These are phyloP conservation scores for Gremmenia infestans DNA, from an alignment of 2,329 filamentous ascomycete genomes.

Conservation along the genomic window DNA sequence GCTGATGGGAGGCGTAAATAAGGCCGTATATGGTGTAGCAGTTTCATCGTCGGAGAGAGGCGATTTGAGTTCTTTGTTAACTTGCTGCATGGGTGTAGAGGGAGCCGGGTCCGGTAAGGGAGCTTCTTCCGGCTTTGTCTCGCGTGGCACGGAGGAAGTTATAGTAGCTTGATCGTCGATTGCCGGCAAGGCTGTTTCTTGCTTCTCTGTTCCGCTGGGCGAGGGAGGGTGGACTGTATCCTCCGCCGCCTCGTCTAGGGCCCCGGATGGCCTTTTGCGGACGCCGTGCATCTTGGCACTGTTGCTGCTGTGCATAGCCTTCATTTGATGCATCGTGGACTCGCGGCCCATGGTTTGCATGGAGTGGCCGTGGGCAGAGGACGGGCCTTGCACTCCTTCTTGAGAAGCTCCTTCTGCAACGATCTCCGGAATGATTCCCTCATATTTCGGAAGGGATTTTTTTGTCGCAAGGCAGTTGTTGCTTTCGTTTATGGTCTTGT, in stretches of 20 bases:
- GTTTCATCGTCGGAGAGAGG: slow-evolving; percentile 5
- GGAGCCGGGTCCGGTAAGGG: no score
- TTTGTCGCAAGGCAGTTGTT: slow-evolving; percentile 2
- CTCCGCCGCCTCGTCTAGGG: neutral
- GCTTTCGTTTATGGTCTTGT: neutral
- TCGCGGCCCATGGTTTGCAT: no score
- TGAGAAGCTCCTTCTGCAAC: slow-evolving; percentile 2
- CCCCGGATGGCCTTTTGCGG: neutral
- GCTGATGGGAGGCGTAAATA: slow-evolving; percentile 10
- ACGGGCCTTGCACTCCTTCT: slow-evolving; percentile 1
- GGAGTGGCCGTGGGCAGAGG: neutral
- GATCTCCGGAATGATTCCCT: slow-evolving; percentile 6
- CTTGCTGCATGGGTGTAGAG: slow-evolving; percentile 6
- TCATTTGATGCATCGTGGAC: neutral
- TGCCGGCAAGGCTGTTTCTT: slow-evolving; percentile 4
- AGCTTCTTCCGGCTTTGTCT: slow-evolving; percentile 5
- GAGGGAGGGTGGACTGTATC: neutral
- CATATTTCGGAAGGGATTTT: slow-evolving; percentile 2
- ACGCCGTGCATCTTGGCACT: slow-evolving; percentile 1
- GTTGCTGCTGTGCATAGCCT: slow-evolving; percentile 2
- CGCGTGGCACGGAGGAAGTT: slow-evolving; percentile 1
- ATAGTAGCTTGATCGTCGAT: slow-evolving; percentile 2
- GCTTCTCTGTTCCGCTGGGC: slow-evolving; percentile 2
- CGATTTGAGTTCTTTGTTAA: slow-evolving; percentile 8
- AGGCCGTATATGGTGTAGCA: slow-evolving; percentile 3